These are phyloP conservation scores for Hemileccinum impolitum DNA, from an alignment of 768 basidiomycete species.

Conservation along the genomic window DNA sequence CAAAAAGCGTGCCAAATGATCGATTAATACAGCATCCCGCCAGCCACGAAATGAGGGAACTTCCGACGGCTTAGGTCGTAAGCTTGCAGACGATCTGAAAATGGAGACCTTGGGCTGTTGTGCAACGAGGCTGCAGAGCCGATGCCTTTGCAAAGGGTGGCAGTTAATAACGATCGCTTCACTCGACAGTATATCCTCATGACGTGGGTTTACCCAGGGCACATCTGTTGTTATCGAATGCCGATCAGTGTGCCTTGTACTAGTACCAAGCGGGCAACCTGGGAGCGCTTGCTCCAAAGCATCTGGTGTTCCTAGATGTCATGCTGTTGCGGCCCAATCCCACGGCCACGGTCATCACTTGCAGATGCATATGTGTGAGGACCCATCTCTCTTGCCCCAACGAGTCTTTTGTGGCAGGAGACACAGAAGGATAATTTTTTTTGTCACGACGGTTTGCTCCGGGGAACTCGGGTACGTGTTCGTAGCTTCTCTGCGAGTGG, in stretches of 20 bases:
- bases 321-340: too few relatives aligned
- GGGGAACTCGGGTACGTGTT: neutral
- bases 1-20: neutral
- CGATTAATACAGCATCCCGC: constrained; percentile 19
- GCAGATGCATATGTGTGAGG: too few relatives aligned
- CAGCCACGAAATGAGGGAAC: neutral
- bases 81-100: neutral
- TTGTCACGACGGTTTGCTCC: too few relatives aligned
- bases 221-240: neutral
- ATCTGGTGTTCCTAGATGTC: too few relatives aligned
- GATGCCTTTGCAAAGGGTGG: too few relatives aligned
- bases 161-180: too few relatives aligned
- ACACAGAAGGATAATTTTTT: too few relatives aligned
- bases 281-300: neutral
- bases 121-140: constrained; percentile 17
- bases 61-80: neutral
- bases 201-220: constrained; percentile 3
- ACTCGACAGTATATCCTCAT: too few relatives aligned
- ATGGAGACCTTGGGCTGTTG: neutral
- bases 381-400: neutral
- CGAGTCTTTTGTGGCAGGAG: neutral
- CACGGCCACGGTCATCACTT: too few relatives aligned
- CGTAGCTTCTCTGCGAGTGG: constrained; percentile 3
- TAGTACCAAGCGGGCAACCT: neutral
- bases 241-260: constrained; percentile 1